Conservation (phyloP, 805 yeast species). For the Candida quercuum region DNA sequence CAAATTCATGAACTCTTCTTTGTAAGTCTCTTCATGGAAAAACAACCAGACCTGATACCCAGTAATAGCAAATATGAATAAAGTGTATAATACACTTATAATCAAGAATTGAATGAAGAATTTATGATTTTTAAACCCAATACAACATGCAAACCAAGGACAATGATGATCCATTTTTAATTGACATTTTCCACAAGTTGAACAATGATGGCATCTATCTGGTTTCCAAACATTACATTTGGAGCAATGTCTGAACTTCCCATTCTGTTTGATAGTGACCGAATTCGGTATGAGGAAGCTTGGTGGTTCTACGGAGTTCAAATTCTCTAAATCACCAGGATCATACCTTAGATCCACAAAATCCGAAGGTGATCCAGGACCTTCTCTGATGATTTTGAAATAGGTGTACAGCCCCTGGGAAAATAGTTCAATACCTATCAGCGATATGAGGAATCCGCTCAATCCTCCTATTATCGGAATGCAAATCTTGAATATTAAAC, state of each 20-base stretch:
- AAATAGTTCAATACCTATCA: slow-evolving; percentile 27
- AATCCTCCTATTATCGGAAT: slow-evolving; percentile 12
- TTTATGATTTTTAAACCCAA: slow-evolving; percentile 80
- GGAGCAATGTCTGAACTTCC: slow-evolving; percentile 62
- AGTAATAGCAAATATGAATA: slow-evolving; percentile 35
- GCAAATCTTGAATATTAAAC: slow-evolving; percentile 26
- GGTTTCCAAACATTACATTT: slow-evolving; percentile 79
- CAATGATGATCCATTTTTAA: slow-evolving; percentile 91
- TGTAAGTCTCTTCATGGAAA: slow-evolving; percentile 36
- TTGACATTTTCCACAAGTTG: slow-evolving; percentile 62
- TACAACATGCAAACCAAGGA: slow-evolving; percentile 91
- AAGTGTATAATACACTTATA: slow-evolving; percentile 45
- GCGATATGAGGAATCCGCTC: slow-evolving; percentile 15
- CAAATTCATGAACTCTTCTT: slow-evolving; percentile 42
- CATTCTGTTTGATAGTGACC: slow-evolving; percentile 46
- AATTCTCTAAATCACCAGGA: slow-evolving; percentile 18
- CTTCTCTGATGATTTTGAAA: slow-evolving; percentile 43
- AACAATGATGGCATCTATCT: slow-evolving; percentile 83
- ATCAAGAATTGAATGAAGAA: slow-evolving; percentile 68
- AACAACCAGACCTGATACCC: slow-evolving; percentile 41
- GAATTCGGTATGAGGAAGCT: slow-evolving; percentile 33
- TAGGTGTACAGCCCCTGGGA: slow-evolving; percentile 43
- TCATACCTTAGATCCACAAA: slow-evolving; percentile 37
- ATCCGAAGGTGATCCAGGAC: slow-evolving; percentile 66
- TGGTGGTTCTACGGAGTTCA: slow-evolving; percentile 36